Conservation (phyloP, 805 yeast species). For the Saturnispora sanitii region DNA sequence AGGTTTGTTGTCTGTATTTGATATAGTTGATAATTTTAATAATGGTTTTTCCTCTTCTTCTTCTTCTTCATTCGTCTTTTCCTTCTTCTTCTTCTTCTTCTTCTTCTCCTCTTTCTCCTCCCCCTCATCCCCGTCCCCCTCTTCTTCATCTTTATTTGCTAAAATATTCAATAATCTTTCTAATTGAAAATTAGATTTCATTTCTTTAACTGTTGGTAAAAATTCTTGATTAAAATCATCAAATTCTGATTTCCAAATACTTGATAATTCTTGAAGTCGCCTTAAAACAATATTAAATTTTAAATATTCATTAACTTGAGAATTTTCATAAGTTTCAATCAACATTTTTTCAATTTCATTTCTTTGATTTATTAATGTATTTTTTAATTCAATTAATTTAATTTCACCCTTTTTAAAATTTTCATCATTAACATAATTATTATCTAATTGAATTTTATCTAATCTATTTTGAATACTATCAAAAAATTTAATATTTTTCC, state of each 20-base stretch:
- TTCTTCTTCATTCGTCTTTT: slow-evolving; percentile 4
- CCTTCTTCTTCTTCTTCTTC: slow-evolving; percentile 9
- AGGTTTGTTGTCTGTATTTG: slow-evolving; percentile 7
- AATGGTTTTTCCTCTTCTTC: slow-evolving; percentile 11
- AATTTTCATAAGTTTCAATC: slow-evolving; percentile 41
- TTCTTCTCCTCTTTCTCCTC: slow-evolving; percentile 14
- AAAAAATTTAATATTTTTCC: slow-evolving; percentile 53
- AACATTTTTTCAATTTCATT: slow-evolving; percentile 34
- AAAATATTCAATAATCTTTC: slow-evolving; percentile 54
- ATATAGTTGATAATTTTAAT: background rate
- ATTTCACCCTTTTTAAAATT: slow-evolving; percentile 59
- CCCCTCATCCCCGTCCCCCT: slow-evolving; percentile 9
- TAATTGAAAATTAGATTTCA: slow-evolving; percentile 82
- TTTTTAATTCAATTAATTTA: slow-evolving; percentile 48
- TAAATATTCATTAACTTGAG: slow-evolving; percentile 56
- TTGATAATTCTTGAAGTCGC: slow-evolving; percentile 70
- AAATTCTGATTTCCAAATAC: slow-evolving; percentile 80
- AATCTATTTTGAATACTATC: slow-evolving; percentile 61
- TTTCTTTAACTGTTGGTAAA: slow-evolving; percentile 88
- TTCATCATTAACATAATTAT: slow-evolving; percentile 48
- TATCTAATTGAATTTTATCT: slow-evolving; percentile 67
- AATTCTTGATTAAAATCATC: slow-evolving; percentile 66
- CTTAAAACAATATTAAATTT: slow-evolving; percentile 61
- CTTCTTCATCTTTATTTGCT: slow-evolving; percentile 14
- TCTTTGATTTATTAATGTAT: slow-evolving; percentile 43